These are phyloP conservation scores for Pestalotiopsis sp. DNA, from an alignment of 2,329 filamentous ascomycete genomes.

Conservation along the genomic window DNA sequence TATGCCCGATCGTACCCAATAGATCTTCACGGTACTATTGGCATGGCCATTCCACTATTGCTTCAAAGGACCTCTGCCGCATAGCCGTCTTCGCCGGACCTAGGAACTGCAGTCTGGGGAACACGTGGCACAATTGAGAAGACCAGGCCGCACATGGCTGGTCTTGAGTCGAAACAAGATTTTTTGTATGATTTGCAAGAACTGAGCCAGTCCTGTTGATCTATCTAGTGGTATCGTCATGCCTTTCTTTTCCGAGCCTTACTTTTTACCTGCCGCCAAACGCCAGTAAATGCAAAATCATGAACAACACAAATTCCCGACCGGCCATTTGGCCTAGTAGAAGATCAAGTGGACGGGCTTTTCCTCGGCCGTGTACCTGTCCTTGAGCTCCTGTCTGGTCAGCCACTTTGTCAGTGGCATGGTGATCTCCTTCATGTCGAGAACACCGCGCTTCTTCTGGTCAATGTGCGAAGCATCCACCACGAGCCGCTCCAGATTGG, in stretches of 20 bases:
- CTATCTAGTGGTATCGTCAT: constrained; percentile 4
- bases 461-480: constrained; percentile 93
- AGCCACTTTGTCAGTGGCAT: constrained; percentile 78
- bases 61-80: too few relatives aligned
- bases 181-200: neutral
- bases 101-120: too few relatives aligned
- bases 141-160: constrained; percentile 25
- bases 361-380: constrained; percentile 64
- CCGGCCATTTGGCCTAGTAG: constrained; percentile 46
- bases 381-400: constrained; percentile 69
- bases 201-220: neutral
- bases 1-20: too few relatives aligned
- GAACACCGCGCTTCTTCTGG: constrained; percentile 88
- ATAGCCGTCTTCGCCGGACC: too few relatives aligned
- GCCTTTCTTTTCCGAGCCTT: constrained; percentile 5
- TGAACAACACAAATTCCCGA: neutral
- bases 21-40: too few relatives aligned
- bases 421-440: constrained; percentile 95
- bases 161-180: neutral
- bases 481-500: constrained; percentile 76
- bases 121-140: neutral
- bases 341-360: constrained; percentile 65
- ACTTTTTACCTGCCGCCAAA: neutral
- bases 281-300: constrained; percentile 7
- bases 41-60: too few relatives aligned